A percentile compares a stretch with the other conserved stretches of the same genome.
Evolutionary conservation across 768 basidiomycete genomes (phyloP).

Genomic region (Boletus tylopilopsis): DNA sequence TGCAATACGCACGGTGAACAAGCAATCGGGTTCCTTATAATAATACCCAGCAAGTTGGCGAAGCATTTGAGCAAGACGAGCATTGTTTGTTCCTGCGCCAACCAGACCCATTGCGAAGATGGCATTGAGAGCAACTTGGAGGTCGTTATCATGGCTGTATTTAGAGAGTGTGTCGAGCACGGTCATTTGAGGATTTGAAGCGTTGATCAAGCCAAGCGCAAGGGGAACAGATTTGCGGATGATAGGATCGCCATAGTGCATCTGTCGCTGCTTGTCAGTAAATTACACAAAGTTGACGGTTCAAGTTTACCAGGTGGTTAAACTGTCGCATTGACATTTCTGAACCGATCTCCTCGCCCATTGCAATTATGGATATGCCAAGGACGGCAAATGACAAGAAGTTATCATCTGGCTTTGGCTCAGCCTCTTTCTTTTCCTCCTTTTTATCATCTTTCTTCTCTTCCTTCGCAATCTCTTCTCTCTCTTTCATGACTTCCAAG

Average conservation of each 20-base stretch:
- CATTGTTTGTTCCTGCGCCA: constrained; percentile 98
- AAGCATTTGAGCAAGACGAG: constrained; percentile 95
- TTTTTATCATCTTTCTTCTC: constrained; percentile 53
- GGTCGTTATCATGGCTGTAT: constrained; percentile 98
- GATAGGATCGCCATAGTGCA: constrained; percentile 95
- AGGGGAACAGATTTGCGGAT: constrained; percentile 93
- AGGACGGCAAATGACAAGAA: constrained; percentile 92
- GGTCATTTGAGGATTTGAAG: constrained; percentile 92
- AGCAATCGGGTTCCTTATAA: constrained; percentile 92
- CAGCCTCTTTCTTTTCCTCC: constrained; percentile 58
- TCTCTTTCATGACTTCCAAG: constrained; percentile 47
- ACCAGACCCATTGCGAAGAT: constrained; percentile 99
- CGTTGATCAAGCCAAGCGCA: constrained; percentile 90
- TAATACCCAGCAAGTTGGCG: constrained; percentile 98
- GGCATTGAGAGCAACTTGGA: constrained; percentile 93
- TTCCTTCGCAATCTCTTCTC: constrained; percentile 32
- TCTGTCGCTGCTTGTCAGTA: constrained; percentile 48
- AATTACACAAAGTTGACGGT: neutral
- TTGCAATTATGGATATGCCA: constrained; percentile 90
- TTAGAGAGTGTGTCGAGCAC: constrained; percentile 97
- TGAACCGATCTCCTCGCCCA: constrained; percentile 97
- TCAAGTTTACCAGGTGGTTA: constrained; percentile 80
- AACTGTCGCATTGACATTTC: constrained; percentile 98
- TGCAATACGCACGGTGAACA: constrained; percentile 94
- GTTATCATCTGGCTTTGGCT: constrained; percentile 59